phyloP scores from a whole-genome alignment of 164 flowering plant genomes.

The Platanus orientalis region DNA sequence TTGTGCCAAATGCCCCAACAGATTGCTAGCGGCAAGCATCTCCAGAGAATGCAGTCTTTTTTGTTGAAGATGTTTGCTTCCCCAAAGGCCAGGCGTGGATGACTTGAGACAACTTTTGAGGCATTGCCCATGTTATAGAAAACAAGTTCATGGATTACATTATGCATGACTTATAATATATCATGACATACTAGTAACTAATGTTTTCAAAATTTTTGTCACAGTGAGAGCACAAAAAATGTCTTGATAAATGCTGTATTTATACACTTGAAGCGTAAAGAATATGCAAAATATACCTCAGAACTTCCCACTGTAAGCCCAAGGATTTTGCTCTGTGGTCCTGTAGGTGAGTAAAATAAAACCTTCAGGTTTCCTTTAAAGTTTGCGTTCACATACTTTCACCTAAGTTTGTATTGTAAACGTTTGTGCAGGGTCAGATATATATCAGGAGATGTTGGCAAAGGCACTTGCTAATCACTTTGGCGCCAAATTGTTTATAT shows the following conservation, averaged over 20 bases:
- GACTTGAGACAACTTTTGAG: no score
- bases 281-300: constrained; percentile 63
- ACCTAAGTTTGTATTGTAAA: neutral
- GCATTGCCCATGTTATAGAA: no score
- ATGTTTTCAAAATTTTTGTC: constrained; percentile 8
- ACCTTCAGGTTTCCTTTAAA: neutral
- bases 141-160: no score
- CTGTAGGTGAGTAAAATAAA: constrained; percentile 44
- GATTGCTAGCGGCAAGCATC: no score
- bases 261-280: constrained; percentile 73
- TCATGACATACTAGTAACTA: no score
- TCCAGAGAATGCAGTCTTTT: no score
- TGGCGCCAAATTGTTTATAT: constrained; percentile 80
- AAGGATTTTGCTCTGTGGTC: constrained; percentile 83
- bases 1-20: no score
- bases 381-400: neutral
- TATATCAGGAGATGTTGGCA: constrained; percentile 87
- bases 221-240: constrained; percentile 82
- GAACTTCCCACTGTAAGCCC: constrained; percentile 80
- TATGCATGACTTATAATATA: no score
- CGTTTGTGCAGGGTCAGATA: constrained; percentile 67
- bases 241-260: constrained; percentile 67
- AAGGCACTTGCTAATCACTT: constrained; percentile 82
- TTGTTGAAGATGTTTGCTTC: no score
- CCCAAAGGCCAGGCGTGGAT: no score